A percentile compares a stretch with the other conserved stretches of the same genome.
These are phyloP conservation scores for Zoysia pacifica DNA, from an alignment of 176 grass and related monocot genomes.

Conservation along the genomic window DNA sequence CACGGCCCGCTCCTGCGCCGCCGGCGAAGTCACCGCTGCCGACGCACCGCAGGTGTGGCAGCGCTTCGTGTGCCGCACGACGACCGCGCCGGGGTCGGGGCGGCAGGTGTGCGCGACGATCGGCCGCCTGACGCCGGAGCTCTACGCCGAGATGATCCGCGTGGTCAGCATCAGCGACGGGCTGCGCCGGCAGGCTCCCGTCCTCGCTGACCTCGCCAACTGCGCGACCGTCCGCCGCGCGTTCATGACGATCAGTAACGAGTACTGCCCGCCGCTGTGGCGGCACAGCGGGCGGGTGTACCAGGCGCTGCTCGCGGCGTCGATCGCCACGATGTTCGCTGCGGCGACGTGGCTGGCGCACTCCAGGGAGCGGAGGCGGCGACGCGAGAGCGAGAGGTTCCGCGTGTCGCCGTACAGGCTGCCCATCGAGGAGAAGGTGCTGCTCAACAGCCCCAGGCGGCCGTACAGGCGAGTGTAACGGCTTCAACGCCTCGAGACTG, in stretches of 20 bases:
- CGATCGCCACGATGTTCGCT: conserved; percentile 42
- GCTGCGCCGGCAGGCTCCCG: conserved; percentile 47
- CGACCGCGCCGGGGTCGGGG: conserved; percentile 23
- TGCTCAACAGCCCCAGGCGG: conserved; percentile 49
- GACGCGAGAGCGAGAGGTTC: conserved; percentile 30
- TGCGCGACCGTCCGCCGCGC: conserved; percentile 72
- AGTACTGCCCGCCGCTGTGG: conserved; percentile 53
- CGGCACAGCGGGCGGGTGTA: conserved; percentile 61
- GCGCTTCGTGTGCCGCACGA: conserved; percentile 43
- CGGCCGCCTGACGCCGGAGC: conserved; percentile 68
- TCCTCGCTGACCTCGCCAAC: conserved; percentile 54
- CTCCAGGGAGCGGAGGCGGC: conserved; percentile 44
- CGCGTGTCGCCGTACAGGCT: conserved; percentile 48
- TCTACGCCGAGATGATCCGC: conserved; percentile 48
- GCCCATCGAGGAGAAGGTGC: conserved; percentile 55
- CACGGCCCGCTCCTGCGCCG: conserved; percentile 39
- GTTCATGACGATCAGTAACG: conserved; percentile 47
- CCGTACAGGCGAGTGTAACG: conserved; percentile 39
- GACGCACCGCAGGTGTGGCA: conserved; percentile 62
- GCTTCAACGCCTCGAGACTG: background rate
- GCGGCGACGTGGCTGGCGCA: conserved; percentile 50
- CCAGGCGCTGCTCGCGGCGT: conserved; percentile 47
- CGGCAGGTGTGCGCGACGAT: conserved; percentile 54
- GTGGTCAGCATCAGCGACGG: conserved; percentile 51
- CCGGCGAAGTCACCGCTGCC: conserved; percentile 48